phyloP scores from a whole-genome alignment of 208 protist species.

The Wallacemonas sp. region DNA sequence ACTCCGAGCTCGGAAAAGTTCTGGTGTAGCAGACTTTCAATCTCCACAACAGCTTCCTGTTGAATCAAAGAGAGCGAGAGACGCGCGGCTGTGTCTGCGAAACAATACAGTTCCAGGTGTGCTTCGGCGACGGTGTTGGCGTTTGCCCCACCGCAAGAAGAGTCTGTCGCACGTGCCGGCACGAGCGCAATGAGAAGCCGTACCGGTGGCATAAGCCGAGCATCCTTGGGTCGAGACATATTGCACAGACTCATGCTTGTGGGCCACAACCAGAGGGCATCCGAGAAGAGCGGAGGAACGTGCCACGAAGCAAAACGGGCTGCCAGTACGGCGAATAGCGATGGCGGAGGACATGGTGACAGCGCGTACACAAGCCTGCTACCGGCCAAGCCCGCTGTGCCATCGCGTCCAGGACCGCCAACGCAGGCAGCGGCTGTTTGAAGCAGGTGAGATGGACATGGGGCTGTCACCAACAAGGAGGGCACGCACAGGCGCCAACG shows the following conservation, averaged over 20 bases:
- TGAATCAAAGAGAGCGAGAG: neutral
- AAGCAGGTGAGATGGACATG: constrained; percentile 3
- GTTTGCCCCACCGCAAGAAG: neutral
- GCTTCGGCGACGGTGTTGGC: neutral
- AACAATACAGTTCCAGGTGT: constrained; percentile 7
- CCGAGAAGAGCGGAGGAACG: neutral
- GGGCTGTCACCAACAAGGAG: neutral
- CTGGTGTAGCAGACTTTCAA: constrained; percentile 7
- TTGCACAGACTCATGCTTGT: too few species aligned
- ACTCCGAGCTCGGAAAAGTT: neutral
- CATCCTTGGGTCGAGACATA: too few species aligned
- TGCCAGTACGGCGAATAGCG: neutral
- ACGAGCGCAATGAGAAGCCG: neutral
- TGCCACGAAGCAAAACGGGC: neutral
- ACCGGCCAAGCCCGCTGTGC: neutral
- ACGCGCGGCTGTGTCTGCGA: neutral
- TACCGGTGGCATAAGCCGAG: too few species aligned
- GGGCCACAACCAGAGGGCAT: constrained; percentile 10
- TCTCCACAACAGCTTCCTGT: constrained; percentile 2
- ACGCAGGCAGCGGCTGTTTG: constrained; percentile 3
- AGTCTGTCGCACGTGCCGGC: neutral
- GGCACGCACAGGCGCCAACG: constrained; percentile 9
- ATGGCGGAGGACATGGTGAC: neutral
- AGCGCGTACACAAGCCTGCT: neutral
- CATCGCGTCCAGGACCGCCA: too few species aligned